Evolutionary conservation across 2,329 filamentous ascomycete species (phyloP), one percentile per base, ranked within the genome.

Genomic region (Aspergillus sp.): DNA sequence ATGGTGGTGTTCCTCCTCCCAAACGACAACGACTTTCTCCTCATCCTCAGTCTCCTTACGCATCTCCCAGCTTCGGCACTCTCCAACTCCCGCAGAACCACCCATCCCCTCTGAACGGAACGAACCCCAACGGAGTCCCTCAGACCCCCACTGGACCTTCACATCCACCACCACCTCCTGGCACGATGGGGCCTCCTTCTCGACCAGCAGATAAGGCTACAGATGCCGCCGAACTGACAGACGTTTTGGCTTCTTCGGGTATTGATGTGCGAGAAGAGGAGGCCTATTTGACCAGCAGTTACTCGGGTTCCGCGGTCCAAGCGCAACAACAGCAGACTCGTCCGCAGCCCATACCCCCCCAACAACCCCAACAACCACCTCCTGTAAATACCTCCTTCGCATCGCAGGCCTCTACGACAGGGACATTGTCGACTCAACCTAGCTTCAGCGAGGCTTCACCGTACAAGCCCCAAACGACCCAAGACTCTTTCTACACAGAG

Each of bases 201-300:
- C 75, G 81, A 38, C 84, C 83, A 11, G 74, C 69, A 11, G 76
- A 79, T 7, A 78, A 78, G 56, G 76, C 78, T 40, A 80, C 79
- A 50, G 72, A 83, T 71, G 70, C 72, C 46, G 70, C 92, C 62
- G 90, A 96, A 64, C 81, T 92, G 43, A 89, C 88, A 59, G 92
- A 97, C 73, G 88, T 91, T 47, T 74, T 96, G 50, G 87, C 87
- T 16, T 89, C 88, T 16, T 93, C 91, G 14, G 91, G 91, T 46
- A 91, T 97, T 58, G 89, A 96, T 75, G 74, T 96, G 44, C 86
- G 88, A 53, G 91, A 91, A 58, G 92, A 96, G 70, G 90, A 95
- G 65, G 89, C 91, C 62, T 89, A 85, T 59, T 79, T 94, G 70
- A 86, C 89, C 42, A 85, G 66, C 65, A 76, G 66, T 65, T 79